A percentile compares a stretch with the other conserved stretches of the same genome.
Conservation (phyloP, 352 stramenopile species). For the Paralagenidium karlingii region DNA sequence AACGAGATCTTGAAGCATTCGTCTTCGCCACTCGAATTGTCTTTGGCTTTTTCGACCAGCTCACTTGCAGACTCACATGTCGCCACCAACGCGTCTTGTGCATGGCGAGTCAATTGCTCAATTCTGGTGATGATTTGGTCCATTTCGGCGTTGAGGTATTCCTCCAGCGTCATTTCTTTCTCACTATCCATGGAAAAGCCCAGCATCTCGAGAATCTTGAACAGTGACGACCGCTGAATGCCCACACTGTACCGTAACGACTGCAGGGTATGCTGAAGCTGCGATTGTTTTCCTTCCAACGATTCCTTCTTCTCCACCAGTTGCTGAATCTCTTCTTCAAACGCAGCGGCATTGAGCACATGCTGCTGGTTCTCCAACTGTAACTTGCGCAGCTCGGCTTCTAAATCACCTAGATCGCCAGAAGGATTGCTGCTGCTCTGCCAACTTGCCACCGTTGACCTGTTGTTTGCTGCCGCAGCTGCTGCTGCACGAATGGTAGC, state of each 20-base stretch:
- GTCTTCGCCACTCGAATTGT: neutral
- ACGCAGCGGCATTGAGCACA: slow-evolving; percentile 60
- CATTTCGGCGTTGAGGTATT: slow-evolving; percentile 29
- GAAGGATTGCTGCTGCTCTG: too few species aligned
- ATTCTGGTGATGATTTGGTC: slow-evolving; percentile 37
- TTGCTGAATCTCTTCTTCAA: slow-evolving; percentile 84
- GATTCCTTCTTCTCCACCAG: slow-evolving; percentile 42
- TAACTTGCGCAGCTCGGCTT: too few species aligned
- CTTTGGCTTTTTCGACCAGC: too few species aligned
- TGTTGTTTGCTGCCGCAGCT: too few species aligned
- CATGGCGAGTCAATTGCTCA: too few species aligned
- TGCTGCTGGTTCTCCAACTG: slow-evolving; percentile 83
- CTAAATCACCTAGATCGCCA: too few species aligned
- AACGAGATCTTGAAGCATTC: slow-evolving; percentile 83
- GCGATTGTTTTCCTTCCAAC: slow-evolving; percentile 47
- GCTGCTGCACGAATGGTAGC: too few species aligned
- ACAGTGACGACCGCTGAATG: slow-evolving; percentile 34
- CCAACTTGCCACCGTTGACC: too few species aligned
- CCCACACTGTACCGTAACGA: slow-evolving; percentile 32
- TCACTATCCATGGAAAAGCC: slow-evolving; percentile 16
- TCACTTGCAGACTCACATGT: too few species aligned
- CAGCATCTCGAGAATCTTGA: slow-evolving; percentile 42
- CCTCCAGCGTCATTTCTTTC: slow-evolving; percentile 21
- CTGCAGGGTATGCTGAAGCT: slow-evolving; percentile 54
- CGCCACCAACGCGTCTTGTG: slow-evolving; percentile 35